These are phyloP conservation scores for Hygrocybe punicea DNA, from an alignment of 768 basidiomycete species.

Conservation along the genomic window DNA sequence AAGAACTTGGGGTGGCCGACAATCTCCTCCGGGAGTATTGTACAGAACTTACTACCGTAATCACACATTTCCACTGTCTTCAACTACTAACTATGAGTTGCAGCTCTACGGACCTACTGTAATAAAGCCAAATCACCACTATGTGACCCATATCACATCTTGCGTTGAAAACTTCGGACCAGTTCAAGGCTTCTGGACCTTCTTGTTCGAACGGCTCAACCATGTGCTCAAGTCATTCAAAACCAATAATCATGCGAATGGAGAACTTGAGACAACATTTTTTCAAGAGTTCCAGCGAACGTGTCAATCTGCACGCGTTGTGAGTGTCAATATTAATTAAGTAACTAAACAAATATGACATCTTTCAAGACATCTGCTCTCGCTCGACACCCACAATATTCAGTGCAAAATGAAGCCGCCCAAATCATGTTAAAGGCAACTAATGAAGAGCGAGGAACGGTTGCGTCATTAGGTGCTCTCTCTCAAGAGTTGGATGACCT, in stretches of 20 bases:
- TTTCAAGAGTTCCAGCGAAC: neutral
- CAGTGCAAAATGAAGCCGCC: neutral
- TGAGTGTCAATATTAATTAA: neutral
- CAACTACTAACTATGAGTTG: neutral
- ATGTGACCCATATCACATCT: constrained; percentile 27
- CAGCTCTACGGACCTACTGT: constrained; percentile 8
- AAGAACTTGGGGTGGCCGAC: neutral
- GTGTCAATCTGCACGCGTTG: neutral
- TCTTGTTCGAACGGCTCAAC: constrained; percentile 36
- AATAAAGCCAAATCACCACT: constrained; percentile 40
- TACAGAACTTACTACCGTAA: neutral
- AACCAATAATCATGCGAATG: constrained; percentile 28
- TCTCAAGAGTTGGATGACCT: too few relatives aligned
- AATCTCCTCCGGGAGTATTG: neutral
- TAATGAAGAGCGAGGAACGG: too few relatives aligned
- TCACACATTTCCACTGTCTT: neutral
- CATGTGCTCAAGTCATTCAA: constrained; percentile 36
- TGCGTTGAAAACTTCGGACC: constrained; percentile 33
- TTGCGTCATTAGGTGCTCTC: too few relatives aligned
- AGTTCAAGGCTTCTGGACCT: constrained; percentile 38
- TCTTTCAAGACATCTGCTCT: neutral
- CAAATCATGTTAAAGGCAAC: neutral
- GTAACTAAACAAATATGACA: too few relatives aligned
- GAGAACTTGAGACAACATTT: constrained; percentile 12
- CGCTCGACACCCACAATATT: neutral